Evolutionary conservation across 768 basidiomycete genomes (phyloP).

Genomic region (Pulveroboletus frians): DNA sequence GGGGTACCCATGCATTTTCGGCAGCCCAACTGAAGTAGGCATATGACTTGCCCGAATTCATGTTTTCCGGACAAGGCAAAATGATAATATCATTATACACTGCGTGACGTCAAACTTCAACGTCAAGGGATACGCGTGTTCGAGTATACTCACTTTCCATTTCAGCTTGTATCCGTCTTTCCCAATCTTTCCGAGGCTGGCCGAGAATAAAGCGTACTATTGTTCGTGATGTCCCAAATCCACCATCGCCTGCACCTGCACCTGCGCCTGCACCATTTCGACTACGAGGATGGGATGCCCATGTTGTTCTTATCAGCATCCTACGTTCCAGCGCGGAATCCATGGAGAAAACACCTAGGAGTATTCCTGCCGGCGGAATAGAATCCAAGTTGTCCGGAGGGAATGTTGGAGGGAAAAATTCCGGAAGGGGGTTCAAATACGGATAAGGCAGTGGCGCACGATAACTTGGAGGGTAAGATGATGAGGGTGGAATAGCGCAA

Average conservation of each 20-base stretch:
- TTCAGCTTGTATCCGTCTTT: slow-evolving; percentile 75
- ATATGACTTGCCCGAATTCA: slow-evolving; percentile 93
- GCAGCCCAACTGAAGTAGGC: slow-evolving; percentile 93
- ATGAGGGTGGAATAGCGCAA: slow-evolving; percentile 63
- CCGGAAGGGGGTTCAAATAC: slow-evolving; percentile 31
- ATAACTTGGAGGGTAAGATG: slow-evolving; percentile 41
- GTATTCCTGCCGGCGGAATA: slow-evolving; percentile 77
- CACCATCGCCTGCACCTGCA: slow-evolving; percentile 63
- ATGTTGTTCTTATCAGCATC: slow-evolving; percentile 82
- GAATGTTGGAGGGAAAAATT: slow-evolving; percentile 42
- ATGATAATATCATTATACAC: slow-evolving; percentile 85
- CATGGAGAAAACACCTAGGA: slow-evolving; percentile 86
- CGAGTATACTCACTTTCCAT: slow-evolving; percentile 70
- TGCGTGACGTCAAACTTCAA: slow-evolving; percentile 26
- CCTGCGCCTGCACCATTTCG: slow-evolving; percentile 66
- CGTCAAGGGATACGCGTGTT: not conserved
- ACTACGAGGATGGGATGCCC: slow-evolving; percentile 80
- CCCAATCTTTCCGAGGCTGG: slow-evolving; percentile 74
- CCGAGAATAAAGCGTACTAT: slow-evolving; percentile 88
- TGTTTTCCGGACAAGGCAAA: slow-evolving; percentile 83
- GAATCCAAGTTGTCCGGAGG: slow-evolving; percentile 69
- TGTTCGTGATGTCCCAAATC: slow-evolving; percentile 73
- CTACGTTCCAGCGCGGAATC: slow-evolving; percentile 82
- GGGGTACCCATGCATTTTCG: slow-evolving; percentile 86
- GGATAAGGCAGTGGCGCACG: slow-evolving; percentile 38